Base-by-base conservation (phyloP, 345 rosid genomes). In the Carallia brachiata region DNA sequence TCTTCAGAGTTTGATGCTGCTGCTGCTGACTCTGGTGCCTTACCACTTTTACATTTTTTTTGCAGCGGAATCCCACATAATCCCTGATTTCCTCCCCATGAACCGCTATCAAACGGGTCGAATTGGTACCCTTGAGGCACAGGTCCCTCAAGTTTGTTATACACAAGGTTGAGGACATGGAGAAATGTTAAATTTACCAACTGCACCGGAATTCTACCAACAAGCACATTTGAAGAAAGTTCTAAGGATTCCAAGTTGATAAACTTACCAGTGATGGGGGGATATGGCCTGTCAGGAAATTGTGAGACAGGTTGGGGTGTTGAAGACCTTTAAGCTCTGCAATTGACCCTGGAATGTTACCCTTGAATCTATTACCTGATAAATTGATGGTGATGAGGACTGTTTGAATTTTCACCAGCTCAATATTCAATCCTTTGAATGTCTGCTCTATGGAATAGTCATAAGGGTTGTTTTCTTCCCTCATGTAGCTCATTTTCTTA, bases 1-100 rank as follows among this genome's bases (percentile, higher is more conserved):
- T 3, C 54, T 7, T 37, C 1, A 0, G 30, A 36, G 12, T 18
- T 19, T 23, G 61, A 0, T n/a, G n/a, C n/a, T n/a, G n/a, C n/a
- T 5, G 5, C 23, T 4, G 66, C 64, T 16, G 58, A 30, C 16
- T 23, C 0, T 12, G 23, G 63, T 12, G 53, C 13, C 18, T 13
- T 36, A 53, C 55, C 61, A 17, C 6, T 12, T 2, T 19, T 18
- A 37, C 75, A 72, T 39, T 40, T 55, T 48, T 56, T 40, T 0
- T 65, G 28, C 7, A 75, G 18, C 19, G 78, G 73, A 47, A 55
- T 31, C 48, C 73, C 73, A 5, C 73, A 75, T 32, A 75, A 36
- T 12, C 65, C 39, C n/a, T 16, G 10, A 60, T 69, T 75, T n/a
- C 70, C 74, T 0, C 5, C n/a, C 10, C 19, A 68, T 4, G 64